Conservation (phyloP, 2,329 filamentous ascomycete genomes). For the Beauveria caledonica region DNA sequence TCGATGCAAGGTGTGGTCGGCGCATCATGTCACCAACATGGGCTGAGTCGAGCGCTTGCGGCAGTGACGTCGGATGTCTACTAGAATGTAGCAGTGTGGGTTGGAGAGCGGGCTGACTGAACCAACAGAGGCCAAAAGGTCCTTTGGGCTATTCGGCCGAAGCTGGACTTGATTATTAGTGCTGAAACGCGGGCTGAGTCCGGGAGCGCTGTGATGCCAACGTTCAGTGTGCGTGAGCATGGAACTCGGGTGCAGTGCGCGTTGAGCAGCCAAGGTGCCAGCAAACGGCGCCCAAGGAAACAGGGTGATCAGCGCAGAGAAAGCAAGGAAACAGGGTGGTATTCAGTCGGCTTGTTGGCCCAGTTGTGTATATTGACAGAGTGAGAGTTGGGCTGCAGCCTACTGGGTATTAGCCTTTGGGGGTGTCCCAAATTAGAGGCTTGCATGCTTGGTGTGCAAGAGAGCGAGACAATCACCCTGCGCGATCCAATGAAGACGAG, state of each 20-base stretch:
- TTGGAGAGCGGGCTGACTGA: background rate
- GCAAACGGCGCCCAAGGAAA: background rate
- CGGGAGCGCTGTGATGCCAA: background rate
- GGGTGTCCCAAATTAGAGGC: conserved; percentile 2
- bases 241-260: background rate
- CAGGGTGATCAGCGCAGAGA: background rate
- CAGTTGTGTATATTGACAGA: background rate
- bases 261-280: background rate
- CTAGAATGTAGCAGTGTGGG: no score
- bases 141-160: background rate
- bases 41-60: background rate
- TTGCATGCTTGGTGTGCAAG: conserved; percentile 3
- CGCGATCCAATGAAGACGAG: background rate
- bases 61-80: background rate
- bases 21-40: background rate
- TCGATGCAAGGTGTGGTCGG: background rate
- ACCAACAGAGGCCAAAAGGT: background rate
- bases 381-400: no score
- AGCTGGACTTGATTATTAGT: background rate
- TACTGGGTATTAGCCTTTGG: background rate
- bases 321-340: background rate
- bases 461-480: background rate
- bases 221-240: background rate
- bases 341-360: background rate
- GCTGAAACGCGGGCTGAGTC: background rate